A percentile compares a stretch with the other conserved stretches of the same genome.
phyloP scores from a whole-genome alignment of 495 filamentous ascomycete genomes.

The Lophium mytilinum region DNA sequence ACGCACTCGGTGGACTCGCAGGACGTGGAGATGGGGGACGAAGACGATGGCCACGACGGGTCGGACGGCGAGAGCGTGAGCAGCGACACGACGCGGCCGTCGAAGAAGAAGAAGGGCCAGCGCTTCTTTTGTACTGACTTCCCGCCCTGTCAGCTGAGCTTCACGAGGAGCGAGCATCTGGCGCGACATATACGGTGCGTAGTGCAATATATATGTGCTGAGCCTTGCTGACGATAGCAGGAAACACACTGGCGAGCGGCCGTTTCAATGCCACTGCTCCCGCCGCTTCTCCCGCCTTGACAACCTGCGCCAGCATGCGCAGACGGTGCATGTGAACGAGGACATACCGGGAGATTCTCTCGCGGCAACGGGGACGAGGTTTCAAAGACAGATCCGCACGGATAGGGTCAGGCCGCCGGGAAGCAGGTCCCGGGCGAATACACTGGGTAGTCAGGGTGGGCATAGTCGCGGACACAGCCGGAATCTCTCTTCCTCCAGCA shows the following conservation, averaged over 20 bases:
- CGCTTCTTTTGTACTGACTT: constrained; percentile 97
- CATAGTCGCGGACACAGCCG: constrained; percentile 68
- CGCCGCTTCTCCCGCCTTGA: constrained; percentile 94
- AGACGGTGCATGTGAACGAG: constrained; percentile 96
- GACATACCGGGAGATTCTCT: constrained; percentile 91
- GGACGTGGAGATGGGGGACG: constrained; percentile 70
- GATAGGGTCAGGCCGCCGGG: constrained; percentile 67
- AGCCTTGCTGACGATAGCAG: constrained; percentile 35
- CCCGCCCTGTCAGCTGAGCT: constrained; percentile 88
- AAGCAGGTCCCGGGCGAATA: constrained; percentile 65
- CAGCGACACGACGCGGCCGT: constrained; percentile 54
- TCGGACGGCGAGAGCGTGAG: constrained; percentile 73
- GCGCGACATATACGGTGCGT: constrained; percentile 83
- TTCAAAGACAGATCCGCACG: constrained; percentile 88
- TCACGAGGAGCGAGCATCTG: constrained; percentile 92
- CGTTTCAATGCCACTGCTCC: constrained; percentile 94
- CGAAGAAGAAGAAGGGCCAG: constrained; percentile 94
- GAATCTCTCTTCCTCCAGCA: constrained; percentile 80
- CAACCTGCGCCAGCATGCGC: constrained; percentile 92
- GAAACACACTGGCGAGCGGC: constrained; percentile 96
- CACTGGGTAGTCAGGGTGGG: constrained; percentile 56
- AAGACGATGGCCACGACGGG: constrained; percentile 62
- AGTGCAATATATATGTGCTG: not conserved
- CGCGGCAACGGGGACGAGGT: constrained; percentile 86
- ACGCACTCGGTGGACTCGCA: constrained; percentile 59